phyloP scores from a whole-genome alignment of 2,329 filamentous ascomycete species.

The Dactylonectria macrodidyma region DNA sequence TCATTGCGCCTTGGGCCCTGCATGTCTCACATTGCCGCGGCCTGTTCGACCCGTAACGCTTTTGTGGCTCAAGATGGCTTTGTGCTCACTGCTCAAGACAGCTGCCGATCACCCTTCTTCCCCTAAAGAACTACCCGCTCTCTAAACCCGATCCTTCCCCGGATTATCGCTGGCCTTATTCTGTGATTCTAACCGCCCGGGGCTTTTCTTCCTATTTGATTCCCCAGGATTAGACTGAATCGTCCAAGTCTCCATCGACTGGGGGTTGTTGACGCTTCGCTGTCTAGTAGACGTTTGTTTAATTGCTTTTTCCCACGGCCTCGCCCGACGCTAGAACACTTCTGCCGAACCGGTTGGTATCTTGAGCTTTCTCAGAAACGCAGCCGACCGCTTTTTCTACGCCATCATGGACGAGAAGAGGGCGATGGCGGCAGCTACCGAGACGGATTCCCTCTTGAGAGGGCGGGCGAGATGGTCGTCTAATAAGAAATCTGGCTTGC shows the following conservation, averaged over 20 bases:
- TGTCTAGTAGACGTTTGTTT: background rate
- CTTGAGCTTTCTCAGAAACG: constrained; percentile 1
- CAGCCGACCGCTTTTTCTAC: background rate
- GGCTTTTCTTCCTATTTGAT: background rate
- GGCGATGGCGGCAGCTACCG: constrained; percentile 2
- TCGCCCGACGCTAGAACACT: constrained; percentile 1
- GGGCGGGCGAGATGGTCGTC: constrained; percentile 16
- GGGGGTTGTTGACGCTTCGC: constrained; percentile 8
- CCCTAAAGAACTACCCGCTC: background rate
- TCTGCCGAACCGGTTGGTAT: background rate
- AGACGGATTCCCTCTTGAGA: constrained; percentile 35
- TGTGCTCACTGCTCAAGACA: background rate
- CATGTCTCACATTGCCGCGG: constrained; percentile 6
- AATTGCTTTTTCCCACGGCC: constrained; percentile 26
- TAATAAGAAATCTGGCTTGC: constrained; percentile 23
- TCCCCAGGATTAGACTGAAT: background rate
- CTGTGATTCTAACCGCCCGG: background rate
- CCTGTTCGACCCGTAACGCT: background rate
- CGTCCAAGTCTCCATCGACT: background rate
- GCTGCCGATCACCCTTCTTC: too few relatives aligned
- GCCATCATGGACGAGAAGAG: constrained; percentile 40
- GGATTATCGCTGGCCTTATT: background rate
- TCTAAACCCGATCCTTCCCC: background rate
- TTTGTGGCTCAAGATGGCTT: background rate
- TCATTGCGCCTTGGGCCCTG: constrained; percentile 5